phyloP scores from a whole-genome alignment of 1,284 basidiomycete species.

The Taiwanofungus camphoratus region DNA sequence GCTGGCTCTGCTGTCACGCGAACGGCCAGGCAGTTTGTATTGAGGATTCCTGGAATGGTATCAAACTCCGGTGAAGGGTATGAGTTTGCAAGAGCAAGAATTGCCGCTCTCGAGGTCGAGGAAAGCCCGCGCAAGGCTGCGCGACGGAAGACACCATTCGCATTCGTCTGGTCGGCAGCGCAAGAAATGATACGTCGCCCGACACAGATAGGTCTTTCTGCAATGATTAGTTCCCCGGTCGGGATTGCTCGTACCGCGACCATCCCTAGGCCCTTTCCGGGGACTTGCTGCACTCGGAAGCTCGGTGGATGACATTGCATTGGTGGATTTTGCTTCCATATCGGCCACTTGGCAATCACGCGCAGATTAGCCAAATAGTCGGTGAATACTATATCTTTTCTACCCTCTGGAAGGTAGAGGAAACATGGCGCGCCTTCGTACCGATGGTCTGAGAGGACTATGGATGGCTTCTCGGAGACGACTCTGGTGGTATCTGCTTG shows the following conservation, averaged over 20 bases:
- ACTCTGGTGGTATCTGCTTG: constrained; percentile 5
- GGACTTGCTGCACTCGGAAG: not conserved
- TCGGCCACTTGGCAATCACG: constrained; percentile 2
- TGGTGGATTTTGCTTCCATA: not conserved
- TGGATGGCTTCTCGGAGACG: constrained; percentile 2
- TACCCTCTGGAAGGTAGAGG: constrained; percentile 6
- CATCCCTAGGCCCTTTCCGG: constrained; percentile 16
- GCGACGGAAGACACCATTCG: constrained; percentile 3
- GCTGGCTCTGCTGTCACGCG: not conserved
- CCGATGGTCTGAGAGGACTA: constrained; percentile 8
- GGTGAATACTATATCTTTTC: not conserved
- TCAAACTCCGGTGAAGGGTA: constrained; percentile 2
- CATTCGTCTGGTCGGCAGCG: constrained; percentile 6
- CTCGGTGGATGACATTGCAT: not conserved
- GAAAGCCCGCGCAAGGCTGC: not conserved
- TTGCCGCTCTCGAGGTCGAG: not conserved
- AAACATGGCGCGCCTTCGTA: constrained; percentile 11
- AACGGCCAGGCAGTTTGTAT: not conserved
- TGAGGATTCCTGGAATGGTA: constrained; percentile 1
- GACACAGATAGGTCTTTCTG: constrained; percentile 13
- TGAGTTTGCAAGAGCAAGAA: not conserved
- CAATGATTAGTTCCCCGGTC: constrained; percentile 16
- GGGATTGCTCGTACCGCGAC: constrained; percentile 16
- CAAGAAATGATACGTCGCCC: constrained; percentile 1
- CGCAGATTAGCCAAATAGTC: not conserved